Evolutionary conservation across 2,329 filamentous ascomycete species (phyloP), one percentile per base, ranked within the genome.

Genomic region (Fusarium goolgardi): DNA sequence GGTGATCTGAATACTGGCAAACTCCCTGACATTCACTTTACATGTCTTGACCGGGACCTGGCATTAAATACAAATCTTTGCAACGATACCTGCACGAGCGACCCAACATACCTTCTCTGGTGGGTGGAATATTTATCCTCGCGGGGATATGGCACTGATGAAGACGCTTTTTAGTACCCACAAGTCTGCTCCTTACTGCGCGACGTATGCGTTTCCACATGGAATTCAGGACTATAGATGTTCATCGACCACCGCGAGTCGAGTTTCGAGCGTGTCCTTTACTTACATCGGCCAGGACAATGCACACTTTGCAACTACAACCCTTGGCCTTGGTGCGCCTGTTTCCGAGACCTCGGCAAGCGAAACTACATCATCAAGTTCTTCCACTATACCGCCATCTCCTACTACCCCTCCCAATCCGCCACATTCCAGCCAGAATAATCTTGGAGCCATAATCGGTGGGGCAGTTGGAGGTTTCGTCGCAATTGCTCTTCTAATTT

Each of bases 181-280:
- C 6, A 21, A 41, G 4, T 52, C 54, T 7, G 43, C 54, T 29
- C 40, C 59, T n/a, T 54, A 62, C n/a, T 62, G 59, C 3, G 47
- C 29, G 4, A 62, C 59, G 1, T 62, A 62, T 18, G 35, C 18
- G 11, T 62, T 20, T 2, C 54, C 59, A 32, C 18, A 44, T 2
- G 35, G 29, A 31, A 43, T 62, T 2, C 3, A 15, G 21, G 59
- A 62, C 25, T 62, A 34, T 34, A 53, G 54, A 53, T 62, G 59
- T 23, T 49, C 25, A 16, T n/a, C 40, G 3, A 60, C 57, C 7
- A 39, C 20, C 1, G 49, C 6, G 8, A 55, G 37, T 32, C 32
- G 44, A 44, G 57, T 15, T 20, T 41, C 51, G 12, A 60, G 23
- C 6, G 57, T 12, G 8, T 23, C 12, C 2, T 60, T 60, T 34